Evolutionary conservation across 768 basidiomycete genomes (phyloP), one percentile per base, ranked within the genome.

Genomic region (Lentinula lateritia): DNA sequence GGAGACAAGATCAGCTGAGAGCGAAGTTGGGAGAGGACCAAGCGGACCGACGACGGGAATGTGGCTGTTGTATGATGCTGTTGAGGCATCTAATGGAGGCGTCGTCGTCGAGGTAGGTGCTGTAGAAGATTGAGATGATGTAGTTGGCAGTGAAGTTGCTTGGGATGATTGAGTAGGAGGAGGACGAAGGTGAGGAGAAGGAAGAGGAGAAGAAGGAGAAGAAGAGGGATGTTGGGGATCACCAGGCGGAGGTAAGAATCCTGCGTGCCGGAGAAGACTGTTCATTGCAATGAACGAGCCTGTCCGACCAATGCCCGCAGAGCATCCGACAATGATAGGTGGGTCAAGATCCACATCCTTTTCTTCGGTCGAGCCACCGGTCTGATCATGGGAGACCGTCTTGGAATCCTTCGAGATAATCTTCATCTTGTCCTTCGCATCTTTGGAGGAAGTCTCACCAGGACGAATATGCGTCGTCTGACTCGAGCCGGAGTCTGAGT

Each of bases 231-330:
- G 28, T 3, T 28, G 28, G 28, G 3, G 28, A 28, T 68, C 61
- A 20, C 8, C 39, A n/a, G 79, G 64, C 8, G 75, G 67, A n/a
- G 72, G 72, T 23, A 83, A 76, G 60, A 87, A 75, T 35, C 76
- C 79, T 63, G 83, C 72, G 36, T 77, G 71, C 34, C 92, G 89
- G n/a, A 94, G 78, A 41, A 95, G 76, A 12, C 92, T 94, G 8
- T 85, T 85, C 43, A 93, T 69, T 0, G 90, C 85, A 68, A 95
- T 90, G 73, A 93, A 93, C 6, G 92, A 83, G 16, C 93, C 93
- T 4, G 93, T 93, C 39, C 93, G 82, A 3, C 93, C 93, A 61
- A 95, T 80, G 4, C 93, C 93, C 1, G 94, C 93, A 32, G 92
- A 93, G 69, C 93, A 95, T 63, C 90, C 85, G 35, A 92, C 81